Evolutionary conservation across 345 rosid genomes (phyloP).

Genomic region (Physaria fendleri): DNA sequence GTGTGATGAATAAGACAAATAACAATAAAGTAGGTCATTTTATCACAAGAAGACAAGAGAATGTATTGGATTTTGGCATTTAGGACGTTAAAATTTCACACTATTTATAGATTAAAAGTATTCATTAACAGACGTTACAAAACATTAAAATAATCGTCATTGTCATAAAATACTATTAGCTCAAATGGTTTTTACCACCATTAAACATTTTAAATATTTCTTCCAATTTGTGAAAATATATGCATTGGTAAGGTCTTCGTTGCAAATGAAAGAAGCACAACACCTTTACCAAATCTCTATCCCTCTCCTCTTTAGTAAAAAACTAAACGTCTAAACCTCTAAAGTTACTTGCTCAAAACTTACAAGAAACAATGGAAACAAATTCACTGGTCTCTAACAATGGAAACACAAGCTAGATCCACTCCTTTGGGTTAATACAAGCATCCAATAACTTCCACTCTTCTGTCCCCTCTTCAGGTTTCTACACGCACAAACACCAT

Average conservation of each 20-base stretch:
- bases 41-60: neutral
- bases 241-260: too few species aligned
- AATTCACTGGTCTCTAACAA: too few species aligned
- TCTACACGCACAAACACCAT: conserved; percentile 39
- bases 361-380: too few species aligned
- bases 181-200: too few species aligned
- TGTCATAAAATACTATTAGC: too few species aligned
- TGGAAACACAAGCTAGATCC: conserved; percentile 41
- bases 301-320: too few species aligned
- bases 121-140: too few species aligned
- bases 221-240: too few species aligned
- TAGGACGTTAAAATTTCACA: neutral
- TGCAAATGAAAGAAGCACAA: too few species aligned
- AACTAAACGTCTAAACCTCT: conserved; percentile 24
- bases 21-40: neutral
- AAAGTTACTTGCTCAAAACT: conserved; percentile 8
- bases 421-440: conserved; percentile 92
- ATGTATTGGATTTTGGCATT: neutral
- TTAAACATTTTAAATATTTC: too few species aligned
- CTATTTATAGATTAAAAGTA: neutral
- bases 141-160: too few species aligned
- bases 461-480: conserved; percentile 92
- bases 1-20: neutral
- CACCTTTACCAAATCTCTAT: too few species aligned
- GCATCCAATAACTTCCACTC: conserved; percentile 98